A percentile compares a stretch with the other conserved stretches of the same genome.
phyloP scores from a whole-genome alignment of 306 rosid species.

The Macrotyloma uniflorum region DNA sequence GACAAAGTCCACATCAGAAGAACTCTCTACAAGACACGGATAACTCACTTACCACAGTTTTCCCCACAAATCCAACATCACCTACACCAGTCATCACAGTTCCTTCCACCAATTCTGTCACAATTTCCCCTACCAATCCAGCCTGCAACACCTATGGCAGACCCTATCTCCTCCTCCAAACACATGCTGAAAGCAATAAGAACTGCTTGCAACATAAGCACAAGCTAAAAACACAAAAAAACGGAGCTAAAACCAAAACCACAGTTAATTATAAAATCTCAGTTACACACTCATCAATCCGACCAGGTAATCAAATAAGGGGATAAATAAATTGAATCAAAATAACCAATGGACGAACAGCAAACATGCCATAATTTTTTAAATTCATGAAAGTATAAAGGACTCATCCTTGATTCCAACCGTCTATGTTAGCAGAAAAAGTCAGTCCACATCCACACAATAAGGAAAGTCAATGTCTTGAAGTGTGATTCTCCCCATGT shows the following conservation, averaged over 20 bases:
- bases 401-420: neutral
- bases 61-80: slow-evolving; percentile 54
- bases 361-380: neutral
- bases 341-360: neutral
- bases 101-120: slow-evolving; percentile 63
- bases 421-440: neutral
- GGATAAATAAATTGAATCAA: neutral
- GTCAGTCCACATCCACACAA: slow-evolving; percentile 53
- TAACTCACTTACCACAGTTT: slow-evolving; percentile 47
- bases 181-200: slow-evolving; percentile 40
- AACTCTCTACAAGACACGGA: slow-evolving; percentile 41
- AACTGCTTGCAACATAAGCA: neutral
- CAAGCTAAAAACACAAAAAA: neutral
- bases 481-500: slow-evolving; percentile 69
- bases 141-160: slow-evolving; percentile 45
- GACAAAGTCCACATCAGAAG: slow-evolving; percentile 33
- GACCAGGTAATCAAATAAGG: neutral
- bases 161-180: slow-evolving; percentile 35
- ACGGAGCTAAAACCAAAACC: too few species aligned
- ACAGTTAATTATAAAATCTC: too few species aligned
- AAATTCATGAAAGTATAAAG: neutral
- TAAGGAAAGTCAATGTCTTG: slow-evolving; percentile 76
- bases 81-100: slow-evolving; percentile 51
- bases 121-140: slow-evolving; percentile 62
- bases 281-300: neutral